phyloP scores from a whole-genome alignment of 345 rosid species.

The Toxicodendron radicans region DNA sequence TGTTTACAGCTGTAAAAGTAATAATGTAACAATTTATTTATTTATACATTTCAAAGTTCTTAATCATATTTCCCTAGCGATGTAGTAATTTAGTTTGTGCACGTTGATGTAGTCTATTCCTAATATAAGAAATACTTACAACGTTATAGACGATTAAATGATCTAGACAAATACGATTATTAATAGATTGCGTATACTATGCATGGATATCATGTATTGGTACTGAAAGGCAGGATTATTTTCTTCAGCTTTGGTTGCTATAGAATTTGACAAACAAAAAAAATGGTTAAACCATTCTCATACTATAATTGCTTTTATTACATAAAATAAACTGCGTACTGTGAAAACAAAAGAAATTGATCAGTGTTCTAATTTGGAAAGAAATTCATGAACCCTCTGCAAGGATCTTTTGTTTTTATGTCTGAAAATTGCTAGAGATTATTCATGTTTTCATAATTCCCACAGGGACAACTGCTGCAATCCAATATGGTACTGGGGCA shows the following conservation, averaged over 20 bases:
- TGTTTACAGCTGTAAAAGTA: not conserved
- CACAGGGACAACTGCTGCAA: conserved; percentile 76
- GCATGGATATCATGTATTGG: not conserved
- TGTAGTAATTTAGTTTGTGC: not conserved
- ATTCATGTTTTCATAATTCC: conserved; percentile 6
- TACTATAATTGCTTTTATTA: not conserved
- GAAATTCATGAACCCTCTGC: not conserved
- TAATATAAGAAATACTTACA: not conserved
- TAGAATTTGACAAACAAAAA: not conserved
- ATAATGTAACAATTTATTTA: not conserved
- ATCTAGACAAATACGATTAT: not conserved
- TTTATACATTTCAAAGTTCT: not conserved
- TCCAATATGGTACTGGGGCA: conserved; percentile 75
- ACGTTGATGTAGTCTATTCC: not conserved
- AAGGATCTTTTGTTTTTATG: not conserved
- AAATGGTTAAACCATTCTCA: not conserved
- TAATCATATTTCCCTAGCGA: conserved; percentile 1
- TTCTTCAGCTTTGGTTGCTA: not conserved
- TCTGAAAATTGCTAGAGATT: not conserved
- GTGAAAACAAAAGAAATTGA: not conserved
- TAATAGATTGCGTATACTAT: not conserved
- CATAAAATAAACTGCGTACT: not conserved
- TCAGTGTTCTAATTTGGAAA: not conserved
- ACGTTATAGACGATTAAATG: not conserved
- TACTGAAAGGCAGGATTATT: not conserved